A percentile compares a stretch with the other conserved stretches of the same genome.
Conservation (phyloP, 257 asterid species). For the Salvia rosmarinus region DNA sequence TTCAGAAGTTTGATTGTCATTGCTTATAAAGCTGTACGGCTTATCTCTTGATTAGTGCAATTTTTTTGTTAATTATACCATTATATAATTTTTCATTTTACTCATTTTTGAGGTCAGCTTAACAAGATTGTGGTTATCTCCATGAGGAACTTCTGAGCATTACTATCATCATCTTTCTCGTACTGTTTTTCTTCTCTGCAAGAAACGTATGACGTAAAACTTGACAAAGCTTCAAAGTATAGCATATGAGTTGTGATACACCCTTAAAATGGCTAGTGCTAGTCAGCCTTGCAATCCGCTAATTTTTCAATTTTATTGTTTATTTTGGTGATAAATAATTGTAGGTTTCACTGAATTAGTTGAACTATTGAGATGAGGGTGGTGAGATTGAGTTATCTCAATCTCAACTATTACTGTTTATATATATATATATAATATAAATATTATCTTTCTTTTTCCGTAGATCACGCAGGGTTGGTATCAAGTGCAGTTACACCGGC, state of each 20-base stretch:
- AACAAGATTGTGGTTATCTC: background rate
- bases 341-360: background rate
- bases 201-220: background rate
- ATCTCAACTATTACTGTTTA: background rate
- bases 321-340: background rate
- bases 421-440: no score
- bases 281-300: no score
- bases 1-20: slow-evolving; percentile 7
- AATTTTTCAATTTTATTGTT: background rate
- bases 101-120: slow-evolving; percentile 1
- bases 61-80: background rate
- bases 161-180: background rate
- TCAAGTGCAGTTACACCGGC: slow-evolving; percentile 74
- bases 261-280: no score
- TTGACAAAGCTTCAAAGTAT: background rate
- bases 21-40: background rate
- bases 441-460: slow-evolving; percentile 17
- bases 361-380: slow-evolving; percentile 27
- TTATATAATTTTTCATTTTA: background rate
- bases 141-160: background rate
- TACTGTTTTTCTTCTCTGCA: background rate
- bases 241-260: no score
- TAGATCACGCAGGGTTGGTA: slow-evolving; percentile 50
- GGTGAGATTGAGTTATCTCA: slow-evolving; percentile 14
- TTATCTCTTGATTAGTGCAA: background rate